phyloP scores from a whole-genome alignment of 2,329 filamentous ascomycete species.

The Aspergillus fumigatus region DNA sequence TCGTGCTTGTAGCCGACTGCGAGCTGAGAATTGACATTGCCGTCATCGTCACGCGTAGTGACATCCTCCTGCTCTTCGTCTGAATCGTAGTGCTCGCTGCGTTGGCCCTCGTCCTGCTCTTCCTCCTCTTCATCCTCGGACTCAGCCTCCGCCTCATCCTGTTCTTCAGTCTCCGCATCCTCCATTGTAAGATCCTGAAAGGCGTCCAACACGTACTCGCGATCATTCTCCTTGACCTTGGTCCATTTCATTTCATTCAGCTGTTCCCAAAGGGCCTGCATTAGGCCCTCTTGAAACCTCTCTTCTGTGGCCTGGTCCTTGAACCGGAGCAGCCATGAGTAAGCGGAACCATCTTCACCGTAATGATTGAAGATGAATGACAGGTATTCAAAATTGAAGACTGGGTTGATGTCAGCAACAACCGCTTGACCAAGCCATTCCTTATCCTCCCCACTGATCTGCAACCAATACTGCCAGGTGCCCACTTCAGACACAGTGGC shows the following conservation, averaged over 20 bases:
- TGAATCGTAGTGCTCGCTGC: slow-evolving; percentile 68
- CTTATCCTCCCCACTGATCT: slow-evolving; percentile 69
- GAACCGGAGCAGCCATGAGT: slow-evolving; percentile 93
- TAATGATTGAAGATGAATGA: slow-evolving; percentile 99
- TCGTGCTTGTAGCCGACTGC: slow-evolving; percentile 97
- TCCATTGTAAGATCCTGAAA: slow-evolving; percentile 95
- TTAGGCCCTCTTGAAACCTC: slow-evolving; percentile 85
- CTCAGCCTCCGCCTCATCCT: slow-evolving; percentile 52
- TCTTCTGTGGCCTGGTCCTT: slow-evolving; percentile 76
- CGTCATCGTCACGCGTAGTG: slow-evolving; percentile 63
- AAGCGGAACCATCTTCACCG: slow-evolving; percentile 77
- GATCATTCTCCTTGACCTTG: slow-evolving; percentile 86
- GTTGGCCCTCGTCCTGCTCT: slow-evolving; percentile 58
- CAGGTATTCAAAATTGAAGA: slow-evolving; percentile 98
- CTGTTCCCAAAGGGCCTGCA: slow-evolving; percentile 96
- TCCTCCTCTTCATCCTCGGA: slow-evolving; percentile 58
- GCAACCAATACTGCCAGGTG: slow-evolving; percentile 92
- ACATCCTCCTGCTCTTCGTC: slow-evolving; percentile 79
- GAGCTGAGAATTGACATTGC: slow-evolving; percentile 85
- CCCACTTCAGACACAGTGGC: slow-evolving; percentile 82
- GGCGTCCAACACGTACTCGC: slow-evolving; percentile 89
- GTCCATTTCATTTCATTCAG: slow-evolving; percentile 90
- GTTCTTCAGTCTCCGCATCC: slow-evolving; percentile 58
- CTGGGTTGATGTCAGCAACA: slow-evolving; percentile 87
- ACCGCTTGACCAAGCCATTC: slow-evolving; percentile 86